phyloP scores from a whole-genome alignment of 345 rosid genomes.

The rapeseed (Brassica napus) region DNA sequence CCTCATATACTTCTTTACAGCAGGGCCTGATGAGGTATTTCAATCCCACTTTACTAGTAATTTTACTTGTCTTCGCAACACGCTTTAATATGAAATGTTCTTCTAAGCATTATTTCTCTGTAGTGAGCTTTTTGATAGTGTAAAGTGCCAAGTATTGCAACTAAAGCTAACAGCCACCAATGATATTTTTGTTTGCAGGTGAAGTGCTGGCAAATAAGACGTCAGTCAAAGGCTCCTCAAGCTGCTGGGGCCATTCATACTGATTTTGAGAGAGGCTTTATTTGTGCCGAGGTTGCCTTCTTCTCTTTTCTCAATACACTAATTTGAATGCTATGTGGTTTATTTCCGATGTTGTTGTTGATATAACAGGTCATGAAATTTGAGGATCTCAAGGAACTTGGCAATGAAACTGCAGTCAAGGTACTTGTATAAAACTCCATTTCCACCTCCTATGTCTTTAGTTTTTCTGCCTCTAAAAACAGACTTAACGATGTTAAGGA shows the following conservation, averaged over 20 bases:
- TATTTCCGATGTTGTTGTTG: conserved; percentile 19
- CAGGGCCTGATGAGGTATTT: conserved; percentile 96
- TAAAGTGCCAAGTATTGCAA: neutral
- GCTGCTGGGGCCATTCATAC: conserved; percentile 95
- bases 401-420: conserved; percentile 90
- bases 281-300: conserved; percentile 88
- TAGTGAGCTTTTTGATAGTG: neutral
- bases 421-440: conserved; percentile 39
- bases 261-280: conserved; percentile 96
- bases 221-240: conserved; percentile 95
- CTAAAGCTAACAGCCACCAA: neutral
- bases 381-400: conserved; percentile 92
- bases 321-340: conserved; percentile 17
- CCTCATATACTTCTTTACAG: conserved; percentile 97
- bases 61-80: neutral
- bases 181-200: conserved; percentile 56
- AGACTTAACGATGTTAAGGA: neutral
- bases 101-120: neutral
- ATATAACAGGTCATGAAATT: conserved; percentile 87
- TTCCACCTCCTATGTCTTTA: neutral
- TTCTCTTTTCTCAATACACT: conserved; percentile 19
- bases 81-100: neutral
- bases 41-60: conserved; percentile 7
- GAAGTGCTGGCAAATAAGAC: conserved; percentile 97
- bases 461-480: neutral